Base-by-base conservation (phyloP, 495 filamentous ascomycete genomes). In the Penicillium robsamsonii region DNA sequence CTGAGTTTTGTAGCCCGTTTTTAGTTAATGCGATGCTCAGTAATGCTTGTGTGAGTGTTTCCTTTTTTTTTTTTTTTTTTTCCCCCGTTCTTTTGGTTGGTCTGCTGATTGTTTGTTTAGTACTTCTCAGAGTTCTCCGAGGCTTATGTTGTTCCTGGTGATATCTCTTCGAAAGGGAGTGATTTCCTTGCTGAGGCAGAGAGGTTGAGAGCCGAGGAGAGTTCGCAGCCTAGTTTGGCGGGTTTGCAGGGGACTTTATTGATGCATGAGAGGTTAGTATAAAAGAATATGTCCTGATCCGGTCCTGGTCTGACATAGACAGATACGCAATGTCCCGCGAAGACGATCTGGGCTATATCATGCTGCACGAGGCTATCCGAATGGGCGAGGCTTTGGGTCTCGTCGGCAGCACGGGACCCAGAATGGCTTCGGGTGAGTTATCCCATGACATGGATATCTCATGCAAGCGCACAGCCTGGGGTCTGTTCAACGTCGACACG, bases 21-120 rank as follows among this genome's bases (percentile, higher is more conserved):
- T 66, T 84, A 54, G 80, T 84, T 18, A 82, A 84, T 66, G 75
- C 79, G 13, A 48, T 84, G 49, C 70, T 81, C 47, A 74, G 79
- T 25, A 76, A 74, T 68, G 75, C 75, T 50, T 79, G 75, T 65
- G 75, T 78, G 58, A 48, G 75, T 38, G 3, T 67, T 20, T 35
- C 41, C 37, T n/a, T n/a, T 20, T 57, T 8, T 9, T 1, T 42
- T 6, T 43, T 13, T 1, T 22, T 20, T 57, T 8, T 9, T 1
- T 38, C 4, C 40, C 10, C 1, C 18, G 4, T 43, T 13, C 1
- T 22, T 31, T 12, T 33, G 11, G 17, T 11, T 38, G 4, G 20
- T 37, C 1, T 22, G 49, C 53, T 59, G 53, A 59, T 53, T 7
- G 17, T 51, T 25, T 46, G 24, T 38, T 10, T 46, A 78, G 75